Base-by-base conservation (phyloP, 768 basidiomycete species). In the Russula emetica region DNA sequence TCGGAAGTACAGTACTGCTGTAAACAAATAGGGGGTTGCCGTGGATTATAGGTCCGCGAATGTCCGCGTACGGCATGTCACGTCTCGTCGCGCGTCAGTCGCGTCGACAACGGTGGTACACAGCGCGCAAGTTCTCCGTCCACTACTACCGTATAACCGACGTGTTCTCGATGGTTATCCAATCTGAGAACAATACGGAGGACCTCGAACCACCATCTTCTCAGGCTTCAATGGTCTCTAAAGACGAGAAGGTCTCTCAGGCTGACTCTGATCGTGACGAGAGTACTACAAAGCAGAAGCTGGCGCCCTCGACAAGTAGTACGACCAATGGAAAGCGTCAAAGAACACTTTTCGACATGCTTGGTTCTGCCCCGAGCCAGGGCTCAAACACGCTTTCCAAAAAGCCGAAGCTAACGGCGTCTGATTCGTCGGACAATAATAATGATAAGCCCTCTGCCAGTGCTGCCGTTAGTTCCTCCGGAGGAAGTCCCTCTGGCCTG, bases 311-410 rank as follows among this genome's bases (percentile, higher is more conserved):
- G 26, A 42, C 57, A 16, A 44, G 30, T n/a, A 54, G 36, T 28
- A 50, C 50, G 18, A 44, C 53, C 3, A 60, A 49, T 44, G 62
- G 71, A 52, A 82, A 82, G 67, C 82, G 88, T 52, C 88, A 90
- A 75, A 78, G 79, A 42, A 88, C 85, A 0, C 78, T 90, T 44
- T 70, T 78, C 67, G 87, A 88, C 70, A 86, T 89, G 86, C 78
- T 88, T 57, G 70, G 77, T 9, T 42, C 72, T 74, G 56, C 71
- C 45, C 63, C 58, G 66, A 42, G 73, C 73, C 52, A 69, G 67
- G 53, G 67, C 70, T 52, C 60, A 55, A 74, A 75, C 38, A 74
- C 76, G 7, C 65, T 71, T 20, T 66, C 78, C 10, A 87, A 87
- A 74, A 85, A 82, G 67, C 62, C 71, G 50, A 85, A 82, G 70